phyloP scores from a whole-genome alignment of 495 filamentous ascomycete genomes.

The Delitschia confertaspora region DNA sequence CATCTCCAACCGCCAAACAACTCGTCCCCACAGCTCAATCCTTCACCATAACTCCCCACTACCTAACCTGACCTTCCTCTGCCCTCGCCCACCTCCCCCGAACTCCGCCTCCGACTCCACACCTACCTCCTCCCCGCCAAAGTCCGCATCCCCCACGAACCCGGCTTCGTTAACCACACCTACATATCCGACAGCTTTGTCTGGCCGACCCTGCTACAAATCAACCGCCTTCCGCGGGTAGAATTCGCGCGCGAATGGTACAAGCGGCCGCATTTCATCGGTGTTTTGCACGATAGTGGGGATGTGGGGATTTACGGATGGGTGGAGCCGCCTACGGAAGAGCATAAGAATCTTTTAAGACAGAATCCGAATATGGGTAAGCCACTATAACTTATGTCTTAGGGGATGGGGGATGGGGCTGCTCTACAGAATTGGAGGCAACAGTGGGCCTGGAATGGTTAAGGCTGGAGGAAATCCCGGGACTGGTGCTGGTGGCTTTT shows the following conservation, averaged over 20 bases:
- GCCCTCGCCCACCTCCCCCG: too few relatives aligned
- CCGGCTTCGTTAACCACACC: neutral
- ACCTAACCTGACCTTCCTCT: too few relatives aligned
- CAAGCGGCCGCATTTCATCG: neutral
- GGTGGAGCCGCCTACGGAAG: conserved; percentile 46
- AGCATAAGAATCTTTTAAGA: conserved; percentile 19
- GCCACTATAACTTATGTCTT: too few relatives aligned
- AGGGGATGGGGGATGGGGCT: too few relatives aligned
- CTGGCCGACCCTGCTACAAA: neutral
- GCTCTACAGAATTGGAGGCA: too few relatives aligned
- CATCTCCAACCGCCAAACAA: too few relatives aligned
- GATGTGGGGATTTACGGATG: neutral
- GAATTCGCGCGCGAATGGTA: conserved; percentile 7
- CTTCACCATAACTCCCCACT: too few relatives aligned
- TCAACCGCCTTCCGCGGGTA: conserved; percentile 1
- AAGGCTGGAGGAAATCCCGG: too few relatives aligned
- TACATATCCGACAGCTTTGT: neutral
- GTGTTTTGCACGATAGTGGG: neutral
- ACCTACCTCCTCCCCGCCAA: neutral
- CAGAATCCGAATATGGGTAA: neutral
- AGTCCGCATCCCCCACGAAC: neutral
- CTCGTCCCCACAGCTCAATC: too few relatives aligned
- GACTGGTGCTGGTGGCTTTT: too few relatives aligned
- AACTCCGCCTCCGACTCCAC: conserved; percentile 4
- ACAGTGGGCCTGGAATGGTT: too few relatives aligned